These are phyloP conservation scores for Leucaena leucocephala DNA, from an alignment of 306 rosid genomes.

Conservation along the genomic window DNA sequence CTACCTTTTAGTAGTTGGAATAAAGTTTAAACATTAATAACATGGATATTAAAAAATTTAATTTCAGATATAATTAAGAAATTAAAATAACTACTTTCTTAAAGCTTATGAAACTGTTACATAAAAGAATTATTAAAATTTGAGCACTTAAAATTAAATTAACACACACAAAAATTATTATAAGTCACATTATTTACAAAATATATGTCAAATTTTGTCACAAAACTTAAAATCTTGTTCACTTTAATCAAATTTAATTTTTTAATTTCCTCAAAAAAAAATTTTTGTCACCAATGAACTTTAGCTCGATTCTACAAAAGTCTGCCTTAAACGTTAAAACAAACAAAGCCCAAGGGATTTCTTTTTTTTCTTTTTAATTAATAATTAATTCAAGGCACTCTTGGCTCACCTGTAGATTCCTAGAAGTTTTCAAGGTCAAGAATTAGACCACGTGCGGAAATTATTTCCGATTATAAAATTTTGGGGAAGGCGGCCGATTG, in stretches of 20 bases:
- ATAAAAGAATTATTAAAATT: too few species aligned
- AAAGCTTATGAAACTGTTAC: too few species aligned
- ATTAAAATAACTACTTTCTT: too few species aligned
- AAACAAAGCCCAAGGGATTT: background rate
- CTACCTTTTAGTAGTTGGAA: background rate
- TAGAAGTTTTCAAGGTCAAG: background rate
- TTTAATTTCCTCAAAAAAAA: background rate
- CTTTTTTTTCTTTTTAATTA: background rate
- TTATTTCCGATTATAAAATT: background rate
- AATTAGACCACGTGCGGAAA: conserved; percentile 10
- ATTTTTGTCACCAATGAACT: background rate
- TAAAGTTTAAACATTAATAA: background rate
- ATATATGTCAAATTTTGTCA: too few species aligned
- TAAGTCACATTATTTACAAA: background rate
- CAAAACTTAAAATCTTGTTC: too few species aligned
- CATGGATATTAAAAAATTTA: too few species aligned
- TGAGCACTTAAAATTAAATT: too few species aligned
- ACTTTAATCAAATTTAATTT: background rate
- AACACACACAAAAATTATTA: too few species aligned
- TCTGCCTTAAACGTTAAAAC: background rate
- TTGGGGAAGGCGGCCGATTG: background rate
- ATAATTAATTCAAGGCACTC: background rate
- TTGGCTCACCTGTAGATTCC: background rate
- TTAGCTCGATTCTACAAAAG: background rate
- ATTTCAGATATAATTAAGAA: too few species aligned